phyloP scores from a whole-genome alignment of 2,329 filamentous ascomycete genomes.

The Lecanoromycetidae sp. region DNA sequence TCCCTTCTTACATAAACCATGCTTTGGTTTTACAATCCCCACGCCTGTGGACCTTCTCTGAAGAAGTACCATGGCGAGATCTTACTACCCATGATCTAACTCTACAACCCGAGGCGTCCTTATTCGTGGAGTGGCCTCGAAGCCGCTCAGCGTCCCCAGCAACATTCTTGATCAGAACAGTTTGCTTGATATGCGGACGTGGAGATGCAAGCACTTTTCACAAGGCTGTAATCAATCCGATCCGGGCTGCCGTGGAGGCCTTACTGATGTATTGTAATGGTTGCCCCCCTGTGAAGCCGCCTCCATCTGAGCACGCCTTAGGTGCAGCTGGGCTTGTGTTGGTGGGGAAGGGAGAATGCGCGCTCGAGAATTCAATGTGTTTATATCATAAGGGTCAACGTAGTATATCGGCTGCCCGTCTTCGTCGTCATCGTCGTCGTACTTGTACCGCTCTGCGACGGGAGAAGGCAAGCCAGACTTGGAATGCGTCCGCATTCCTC shows the following conservation, averaged over 20 bases:
- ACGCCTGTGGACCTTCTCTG: background rate
- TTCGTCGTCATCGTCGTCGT: constrained; percentile 71
- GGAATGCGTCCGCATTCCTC: constrained; percentile 48
- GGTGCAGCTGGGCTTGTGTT: constrained; percentile 7
- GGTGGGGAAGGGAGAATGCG: constrained; percentile 28
- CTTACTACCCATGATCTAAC: background rate
- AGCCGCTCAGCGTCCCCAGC: background rate
- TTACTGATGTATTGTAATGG: background rate
- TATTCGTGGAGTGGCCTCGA: background rate
- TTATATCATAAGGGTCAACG: constrained; percentile 55
- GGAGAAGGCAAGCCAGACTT: constrained; percentile 36
- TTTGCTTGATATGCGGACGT: background rate
- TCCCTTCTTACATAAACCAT: background rate
- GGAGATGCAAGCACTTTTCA: background rate
- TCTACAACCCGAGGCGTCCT: background rate
- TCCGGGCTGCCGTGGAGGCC: constrained; percentile 1
- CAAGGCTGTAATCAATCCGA: background rate
- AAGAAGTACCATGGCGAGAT: background rate
- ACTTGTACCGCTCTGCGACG: constrained; percentile 64
- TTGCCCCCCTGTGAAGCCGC: constrained; percentile 1
- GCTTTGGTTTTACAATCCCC: background rate
- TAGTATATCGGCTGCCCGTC: constrained; percentile 64
- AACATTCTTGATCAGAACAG: background rate
- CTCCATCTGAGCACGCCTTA: constrained; percentile 6
- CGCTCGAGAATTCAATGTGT: constrained; percentile 45